Evolutionary conservation across 2,329 filamentous ascomycete genomes (phyloP).

Genomic region (Pseudocercospora macadamiae): DNA sequence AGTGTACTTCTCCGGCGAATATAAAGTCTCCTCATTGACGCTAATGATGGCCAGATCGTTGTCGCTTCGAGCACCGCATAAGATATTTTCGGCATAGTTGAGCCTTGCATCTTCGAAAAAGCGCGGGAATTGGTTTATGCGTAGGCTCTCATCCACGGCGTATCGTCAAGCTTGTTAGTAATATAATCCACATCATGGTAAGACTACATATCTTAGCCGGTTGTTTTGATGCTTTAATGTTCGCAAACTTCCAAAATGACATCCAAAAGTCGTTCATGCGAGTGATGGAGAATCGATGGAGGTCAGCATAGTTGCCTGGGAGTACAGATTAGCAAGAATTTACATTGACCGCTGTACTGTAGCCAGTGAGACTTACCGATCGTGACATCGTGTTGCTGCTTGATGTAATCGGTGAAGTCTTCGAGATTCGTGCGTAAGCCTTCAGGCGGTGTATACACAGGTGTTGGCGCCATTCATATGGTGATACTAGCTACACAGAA

Average conservation of each 20-base stretch:
- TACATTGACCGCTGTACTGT: too few relatives aligned
- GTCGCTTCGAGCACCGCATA: constrained; percentile 16
- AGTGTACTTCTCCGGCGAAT: constrained; percentile 14
- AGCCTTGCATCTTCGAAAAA: constrained; percentile 18
- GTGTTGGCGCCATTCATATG: constrained; percentile 5
- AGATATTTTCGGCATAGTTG: constrained; percentile 19
- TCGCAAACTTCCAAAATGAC: constrained; percentile 19
- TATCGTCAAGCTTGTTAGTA: background rate
- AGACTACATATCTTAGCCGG: constrained; percentile 13
- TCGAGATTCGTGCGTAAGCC: constrained; percentile 17
- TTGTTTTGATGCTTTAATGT: constrained; percentile 17
- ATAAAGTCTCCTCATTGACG: constrained; percentile 12
- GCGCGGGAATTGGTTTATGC: constrained; percentile 16
- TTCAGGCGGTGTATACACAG: constrained; percentile 14
- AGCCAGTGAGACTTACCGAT: too few relatives aligned
- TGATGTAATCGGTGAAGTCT: constrained; percentile 15
- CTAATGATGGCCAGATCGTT: constrained; percentile 17
- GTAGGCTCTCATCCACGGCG: constrained; percentile 14
- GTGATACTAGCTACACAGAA: too few relatives aligned
- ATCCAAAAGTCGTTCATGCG: constrained; percentile 25
- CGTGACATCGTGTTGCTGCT: constrained; percentile 1
- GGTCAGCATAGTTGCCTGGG: constrained; percentile 16
- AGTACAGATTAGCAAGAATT: too few relatives aligned
- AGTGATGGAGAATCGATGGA: constrained; percentile 19
- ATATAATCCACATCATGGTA: too few relatives aligned